Evolutionary conservation across 139 green algal genomes (phyloP).

Genomic region (Volvox reticuliferus): DNA sequence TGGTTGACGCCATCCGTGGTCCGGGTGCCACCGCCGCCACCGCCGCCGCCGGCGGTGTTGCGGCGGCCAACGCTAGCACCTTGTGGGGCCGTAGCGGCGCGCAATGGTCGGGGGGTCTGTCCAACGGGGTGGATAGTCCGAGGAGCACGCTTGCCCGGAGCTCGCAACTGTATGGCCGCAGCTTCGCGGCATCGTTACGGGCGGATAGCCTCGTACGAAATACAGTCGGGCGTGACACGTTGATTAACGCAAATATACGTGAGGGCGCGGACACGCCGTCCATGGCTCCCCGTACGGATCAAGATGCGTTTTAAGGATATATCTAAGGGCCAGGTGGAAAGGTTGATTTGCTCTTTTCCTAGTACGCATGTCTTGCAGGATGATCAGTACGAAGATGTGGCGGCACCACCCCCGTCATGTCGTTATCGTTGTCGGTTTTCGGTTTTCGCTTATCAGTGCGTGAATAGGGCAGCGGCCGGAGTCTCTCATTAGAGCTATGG

Average conservation of each 20-base stretch:
- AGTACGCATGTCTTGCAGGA: no score
- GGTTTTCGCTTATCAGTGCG: no score
- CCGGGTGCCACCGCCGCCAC: not conserved
- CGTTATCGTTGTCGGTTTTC: no score
- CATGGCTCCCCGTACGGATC: not conserved
- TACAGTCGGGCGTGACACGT: not conserved
- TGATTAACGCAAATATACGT: not conserved
- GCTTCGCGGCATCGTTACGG: not conserved
- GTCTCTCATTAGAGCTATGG: no score
- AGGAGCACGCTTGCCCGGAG: not conserved
- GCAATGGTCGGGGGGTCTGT: not conserved
- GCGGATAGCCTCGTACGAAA: not conserved
- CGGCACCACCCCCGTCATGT: no score
- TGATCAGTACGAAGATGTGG: no score
- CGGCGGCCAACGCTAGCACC: not conserved
- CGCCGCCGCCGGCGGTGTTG: not conserved
- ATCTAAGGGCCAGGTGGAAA: no score
- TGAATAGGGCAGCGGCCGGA: no score
- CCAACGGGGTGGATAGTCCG: not conserved
- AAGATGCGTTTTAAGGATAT: no score
- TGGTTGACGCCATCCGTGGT: conserved; percentile 1
- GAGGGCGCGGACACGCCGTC: no score
- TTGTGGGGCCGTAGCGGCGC: not conserved
- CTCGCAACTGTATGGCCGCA: not conserved
- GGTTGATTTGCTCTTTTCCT: no score